Evolutionary conservation across 106 monocot genomes (phyloP).

Genomic region (Hemerocallis citrina): DNA sequence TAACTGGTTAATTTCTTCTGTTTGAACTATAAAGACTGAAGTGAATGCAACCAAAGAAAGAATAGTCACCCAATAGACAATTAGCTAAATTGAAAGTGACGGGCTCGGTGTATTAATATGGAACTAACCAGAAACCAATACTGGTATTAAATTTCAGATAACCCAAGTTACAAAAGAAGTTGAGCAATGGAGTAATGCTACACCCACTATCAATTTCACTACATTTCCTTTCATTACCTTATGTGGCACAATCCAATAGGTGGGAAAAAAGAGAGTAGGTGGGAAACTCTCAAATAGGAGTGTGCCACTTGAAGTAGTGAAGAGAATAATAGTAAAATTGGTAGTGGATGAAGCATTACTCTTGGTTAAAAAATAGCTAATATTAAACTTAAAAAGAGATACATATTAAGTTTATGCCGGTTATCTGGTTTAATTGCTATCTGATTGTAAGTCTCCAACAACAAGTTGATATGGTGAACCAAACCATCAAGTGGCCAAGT

Average conservation of each 20-base stretch:
- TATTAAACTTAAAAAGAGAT: background rate
- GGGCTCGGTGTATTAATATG: background rate
- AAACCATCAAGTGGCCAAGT: background rate
- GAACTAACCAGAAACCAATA: background rate
- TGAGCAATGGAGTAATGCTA: too few relatives aligned
- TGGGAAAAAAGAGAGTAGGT: too few relatives aligned
- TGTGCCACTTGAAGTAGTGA: too few relatives aligned
- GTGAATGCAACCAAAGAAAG: conserved; percentile 5
- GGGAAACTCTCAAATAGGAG: too few relatives aligned
- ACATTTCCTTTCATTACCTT: too few relatives aligned
- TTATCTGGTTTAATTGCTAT: background rate
- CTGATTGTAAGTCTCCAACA: background rate
- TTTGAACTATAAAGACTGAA: conserved; percentile 3
- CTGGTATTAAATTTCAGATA: background rate
- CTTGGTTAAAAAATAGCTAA: background rate
- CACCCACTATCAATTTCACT: too few relatives aligned
- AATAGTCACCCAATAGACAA: background rate
- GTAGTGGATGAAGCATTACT: too few relatives aligned
- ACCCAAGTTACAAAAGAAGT: too few relatives aligned
- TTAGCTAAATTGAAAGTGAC: conserved; percentile 1
- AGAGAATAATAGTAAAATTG: too few relatives aligned
- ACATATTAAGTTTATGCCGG: background rate
- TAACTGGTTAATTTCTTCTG: background rate
- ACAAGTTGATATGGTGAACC: background rate
- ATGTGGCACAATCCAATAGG: too few relatives aligned